Percentiles rank a stretch among this genome's conserved stretches.
These are phyloP conservation scores for Yamadazyma oceani DNA, from an alignment of 1,139 yeast species.

Conservation along the genomic window DNA sequence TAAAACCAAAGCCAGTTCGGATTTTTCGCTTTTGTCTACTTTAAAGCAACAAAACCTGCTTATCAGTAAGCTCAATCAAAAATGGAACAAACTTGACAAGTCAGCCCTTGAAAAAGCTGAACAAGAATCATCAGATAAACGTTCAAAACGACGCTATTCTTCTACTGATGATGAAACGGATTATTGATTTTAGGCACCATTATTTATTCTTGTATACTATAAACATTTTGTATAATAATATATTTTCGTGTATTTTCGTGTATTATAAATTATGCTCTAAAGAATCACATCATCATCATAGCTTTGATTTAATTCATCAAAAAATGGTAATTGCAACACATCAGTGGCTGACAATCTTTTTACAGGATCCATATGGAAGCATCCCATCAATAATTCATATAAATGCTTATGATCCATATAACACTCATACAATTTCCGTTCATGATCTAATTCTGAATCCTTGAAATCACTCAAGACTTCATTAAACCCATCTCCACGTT, in stretches of 20 bases:
- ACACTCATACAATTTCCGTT: constrained; percentile 32
- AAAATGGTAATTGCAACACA: constrained; percentile 56
- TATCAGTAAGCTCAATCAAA: constrained; percentile 35
- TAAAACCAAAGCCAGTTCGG: neutral
- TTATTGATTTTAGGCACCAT: neutral
- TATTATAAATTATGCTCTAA: neutral
- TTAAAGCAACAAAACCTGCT: constrained; percentile 31
- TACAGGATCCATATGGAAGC: constrained; percentile 58
- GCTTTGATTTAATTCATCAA: constrained; percentile 36
- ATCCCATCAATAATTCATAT: constrained; percentile 51
- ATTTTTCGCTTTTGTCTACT: constrained; percentile 12
- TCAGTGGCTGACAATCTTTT: constrained; percentile 57
- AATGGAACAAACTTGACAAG: constrained; percentile 31
- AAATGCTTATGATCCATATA: constrained; percentile 46
- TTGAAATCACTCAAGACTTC: constrained; percentile 6
- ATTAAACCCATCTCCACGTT: constrained; percentile 17
- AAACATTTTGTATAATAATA: constrained; percentile 2
- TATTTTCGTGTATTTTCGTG: neutral
- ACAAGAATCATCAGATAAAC: constrained; percentile 5
- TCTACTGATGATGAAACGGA: constrained; percentile 11
- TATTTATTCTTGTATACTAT: constrained; percentile 3
- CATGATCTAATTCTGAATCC: constrained; percentile 13
- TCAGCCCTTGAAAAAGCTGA: neutral
- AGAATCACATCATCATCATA: constrained; percentile 37
- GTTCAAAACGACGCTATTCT: constrained; percentile 15